A percentile compares a stretch with the other conserved stretches of the same genome.
These are phyloP conservation scores for Begonia fuchsioides DNA, from an alignment of 306 rosid species.

Conservation along the genomic window DNA sequence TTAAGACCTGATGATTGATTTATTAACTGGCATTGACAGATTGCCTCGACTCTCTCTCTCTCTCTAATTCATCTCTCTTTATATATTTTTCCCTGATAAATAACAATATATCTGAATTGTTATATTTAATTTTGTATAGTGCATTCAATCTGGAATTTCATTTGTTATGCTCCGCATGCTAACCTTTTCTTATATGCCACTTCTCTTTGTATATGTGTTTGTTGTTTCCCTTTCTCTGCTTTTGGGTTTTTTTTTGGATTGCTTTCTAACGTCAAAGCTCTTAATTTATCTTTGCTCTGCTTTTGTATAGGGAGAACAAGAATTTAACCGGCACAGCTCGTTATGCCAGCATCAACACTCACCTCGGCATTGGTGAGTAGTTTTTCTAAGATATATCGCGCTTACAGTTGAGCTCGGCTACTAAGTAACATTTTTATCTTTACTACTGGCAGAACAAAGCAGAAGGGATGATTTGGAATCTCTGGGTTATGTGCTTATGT, in stretches of 20 bases:
- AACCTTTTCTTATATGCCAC: too few species aligned
- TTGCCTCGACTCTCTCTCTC: too few species aligned
- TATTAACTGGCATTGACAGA: too few species aligned
- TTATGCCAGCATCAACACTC: conserved; percentile 97
- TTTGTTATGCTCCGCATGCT: too few species aligned
- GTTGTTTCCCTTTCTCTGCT: neutral
- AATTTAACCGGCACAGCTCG: conserved; percentile 99
- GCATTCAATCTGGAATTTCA: too few species aligned
- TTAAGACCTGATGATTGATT: too few species aligned
- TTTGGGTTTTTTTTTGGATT: neutral
- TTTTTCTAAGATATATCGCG: conserved; percentile 4
- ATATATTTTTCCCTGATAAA: too few species aligned
- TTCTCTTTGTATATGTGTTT: too few species aligned
- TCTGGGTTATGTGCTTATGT: conserved; percentile 98
- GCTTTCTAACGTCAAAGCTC: neutral
- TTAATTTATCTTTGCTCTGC: conserved; percentile 1
- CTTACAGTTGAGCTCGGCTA: conserved; percentile 6
- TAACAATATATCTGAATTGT: too few species aligned
- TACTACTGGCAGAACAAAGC: conserved; percentile 71
- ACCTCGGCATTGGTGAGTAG: conserved; percentile 92
- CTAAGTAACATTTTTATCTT: conserved; percentile 12
- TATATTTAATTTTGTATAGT: too few species aligned
- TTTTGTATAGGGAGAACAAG: conserved; percentile 69
- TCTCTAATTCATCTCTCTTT: too few species aligned
- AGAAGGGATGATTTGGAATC: conserved; percentile 99